Evolutionary conservation across 169 alveolate genomes (phyloP).

Genomic region (Miamiensis avidus): DNA sequence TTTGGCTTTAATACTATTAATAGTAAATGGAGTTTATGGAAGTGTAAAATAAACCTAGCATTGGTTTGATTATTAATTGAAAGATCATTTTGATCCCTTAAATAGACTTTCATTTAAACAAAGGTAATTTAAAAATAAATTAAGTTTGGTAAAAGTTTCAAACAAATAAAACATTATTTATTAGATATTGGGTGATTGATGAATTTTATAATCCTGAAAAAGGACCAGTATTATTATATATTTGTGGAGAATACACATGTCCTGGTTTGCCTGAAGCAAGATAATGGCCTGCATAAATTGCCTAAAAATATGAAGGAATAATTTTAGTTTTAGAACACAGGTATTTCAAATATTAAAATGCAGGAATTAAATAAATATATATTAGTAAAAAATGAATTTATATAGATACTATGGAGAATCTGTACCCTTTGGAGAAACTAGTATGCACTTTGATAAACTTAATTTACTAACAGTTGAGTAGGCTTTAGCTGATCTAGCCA

Average conservation of each 20-base stretch:
- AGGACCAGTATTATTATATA: neutral
- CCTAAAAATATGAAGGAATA: neutral
- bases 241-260: neutral
- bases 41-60: neutral
- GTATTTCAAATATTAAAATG: neutral
- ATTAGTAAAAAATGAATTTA: neutral
- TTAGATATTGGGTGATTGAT: neutral
- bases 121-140: no score
- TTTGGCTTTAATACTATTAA: neutral
- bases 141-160: no score
- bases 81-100: neutral
- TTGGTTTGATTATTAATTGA: neutral
- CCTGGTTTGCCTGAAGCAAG: neutral
- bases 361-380: no score
- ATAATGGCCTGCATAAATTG: neutral
- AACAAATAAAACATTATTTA: no score
- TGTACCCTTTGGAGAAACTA: neutral
- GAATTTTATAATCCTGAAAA: neutral
- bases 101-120: neutral
- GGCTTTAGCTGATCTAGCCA: slow-evolving; percentile 2
- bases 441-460: neutral
- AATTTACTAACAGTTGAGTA: neutral
- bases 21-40: neutral
- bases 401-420: slow-evolving; percentile 12
- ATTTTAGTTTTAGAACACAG: neutral